Conservation (phyloP, 2,329 filamentous ascomycete species). For the Colletotrichum ledebouriae region DNA sequence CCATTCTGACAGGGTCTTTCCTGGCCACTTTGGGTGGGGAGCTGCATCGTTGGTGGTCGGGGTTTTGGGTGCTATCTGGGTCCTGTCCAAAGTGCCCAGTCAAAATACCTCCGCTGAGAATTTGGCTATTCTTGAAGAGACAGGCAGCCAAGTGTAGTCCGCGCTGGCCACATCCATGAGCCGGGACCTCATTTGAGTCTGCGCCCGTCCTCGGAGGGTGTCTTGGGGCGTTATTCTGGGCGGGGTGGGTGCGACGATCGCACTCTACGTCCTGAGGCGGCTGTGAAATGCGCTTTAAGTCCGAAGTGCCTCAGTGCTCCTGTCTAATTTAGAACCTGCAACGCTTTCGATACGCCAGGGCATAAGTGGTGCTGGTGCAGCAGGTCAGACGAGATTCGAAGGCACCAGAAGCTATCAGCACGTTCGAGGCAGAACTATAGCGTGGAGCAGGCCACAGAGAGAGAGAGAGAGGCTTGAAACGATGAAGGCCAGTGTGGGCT, state of each 20-base stretch:
- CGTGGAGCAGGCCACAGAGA: conserved; percentile 2
- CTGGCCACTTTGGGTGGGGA: conserved; percentile 6
- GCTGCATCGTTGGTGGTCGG: conserved; percentile 7
- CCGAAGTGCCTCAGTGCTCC: conserved; percentile 20
- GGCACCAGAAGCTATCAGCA: conserved; percentile 22
- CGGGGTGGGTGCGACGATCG: conserved; percentile 23
- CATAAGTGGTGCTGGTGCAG: conserved; percentile 17
- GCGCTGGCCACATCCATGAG: conserved; percentile 7
- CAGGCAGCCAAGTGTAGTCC: conserved; percentile 1
- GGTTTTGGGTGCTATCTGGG: neutral
- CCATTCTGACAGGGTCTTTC: conserved; percentile 22
- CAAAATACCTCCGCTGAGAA: conserved; percentile 18
- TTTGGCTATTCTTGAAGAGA: neutral
- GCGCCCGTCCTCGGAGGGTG: conserved; percentile 22
- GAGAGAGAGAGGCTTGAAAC: conserved; percentile 26
- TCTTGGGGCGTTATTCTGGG: conserved; percentile 8
- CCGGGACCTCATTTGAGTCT: conserved; percentile 22
- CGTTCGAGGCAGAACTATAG: conserved; percentile 5
- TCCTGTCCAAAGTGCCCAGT: conserved; percentile 27
- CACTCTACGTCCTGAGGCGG: conserved; percentile 25
- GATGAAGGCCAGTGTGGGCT: conserved; percentile 15
- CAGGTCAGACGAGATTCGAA: conserved; percentile 30
- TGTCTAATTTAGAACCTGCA: conserved; percentile 39
- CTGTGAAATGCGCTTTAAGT: conserved; percentile 17
- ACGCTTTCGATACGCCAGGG: conserved; percentile 28